Percentiles rank a stretch among this genome's conserved stretches.
Conservation (phyloP, 257 asterid genomes). For the Ballota nigra region DNA sequence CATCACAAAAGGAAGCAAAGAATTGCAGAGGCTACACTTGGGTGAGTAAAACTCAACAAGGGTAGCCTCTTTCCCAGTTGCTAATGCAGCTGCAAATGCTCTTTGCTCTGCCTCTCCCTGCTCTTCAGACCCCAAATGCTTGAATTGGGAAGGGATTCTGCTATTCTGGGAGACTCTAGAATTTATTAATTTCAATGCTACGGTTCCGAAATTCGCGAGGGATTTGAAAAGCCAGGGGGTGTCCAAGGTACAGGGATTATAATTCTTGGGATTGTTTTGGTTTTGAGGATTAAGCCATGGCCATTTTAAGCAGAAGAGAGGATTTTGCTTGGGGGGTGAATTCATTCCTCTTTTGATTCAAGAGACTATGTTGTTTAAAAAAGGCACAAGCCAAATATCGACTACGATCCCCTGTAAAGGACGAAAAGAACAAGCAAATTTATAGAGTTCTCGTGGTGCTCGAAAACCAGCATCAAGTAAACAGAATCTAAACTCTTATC, state of each 20-base stretch:
- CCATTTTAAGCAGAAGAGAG: constrained; percentile 65
- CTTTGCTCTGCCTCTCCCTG: constrained; percentile 82
- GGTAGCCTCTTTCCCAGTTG: constrained; percentile 66
- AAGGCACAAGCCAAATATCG: too few relatives aligned
- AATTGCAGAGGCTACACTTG: constrained; percentile 76
- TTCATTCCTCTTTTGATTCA: constrained; percentile 29
- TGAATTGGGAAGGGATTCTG: not conserved
- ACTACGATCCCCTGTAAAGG: too few relatives aligned
- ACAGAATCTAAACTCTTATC: not conserved
- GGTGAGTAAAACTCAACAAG: constrained; percentile 84
- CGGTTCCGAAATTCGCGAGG: constrained; percentile 36
- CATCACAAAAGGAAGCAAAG: constrained; percentile 56
- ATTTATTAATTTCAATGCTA: constrained; percentile 45
- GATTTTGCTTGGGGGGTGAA: constrained; percentile 39
- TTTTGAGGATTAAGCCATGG: constrained; percentile 51
- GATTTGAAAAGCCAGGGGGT: constrained; percentile 78
- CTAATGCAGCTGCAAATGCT: constrained; percentile 69
- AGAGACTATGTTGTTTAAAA: too few relatives aligned
- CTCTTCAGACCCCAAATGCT: constrained; percentile 42
- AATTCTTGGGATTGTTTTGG: constrained; percentile 26
- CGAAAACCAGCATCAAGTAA: too few relatives aligned
- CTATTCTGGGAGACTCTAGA: constrained; percentile 22
- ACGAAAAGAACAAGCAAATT: too few relatives aligned
- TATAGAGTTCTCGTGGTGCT: too few relatives aligned
- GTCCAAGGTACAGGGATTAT: constrained; percentile 49